These are phyloP conservation scores for Solanum paucissectum DNA, from an alignment of 257 asterid genomes.

Conservation along the genomic window DNA sequence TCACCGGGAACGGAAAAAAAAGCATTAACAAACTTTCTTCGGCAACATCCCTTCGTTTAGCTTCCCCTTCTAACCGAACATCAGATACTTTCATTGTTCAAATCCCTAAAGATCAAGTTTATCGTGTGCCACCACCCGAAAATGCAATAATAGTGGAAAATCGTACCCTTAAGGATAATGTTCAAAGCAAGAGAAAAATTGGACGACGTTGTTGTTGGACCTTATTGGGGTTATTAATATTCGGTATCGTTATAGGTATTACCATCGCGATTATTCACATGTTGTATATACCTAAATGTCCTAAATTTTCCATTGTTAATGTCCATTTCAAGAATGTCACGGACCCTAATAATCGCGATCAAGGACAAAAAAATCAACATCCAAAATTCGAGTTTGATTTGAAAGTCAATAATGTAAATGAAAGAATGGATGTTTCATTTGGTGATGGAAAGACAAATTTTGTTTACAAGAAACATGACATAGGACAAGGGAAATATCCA, in stretches of 20 bases:
- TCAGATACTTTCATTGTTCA: constrained; percentile 47
- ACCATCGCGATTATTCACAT: background rate
- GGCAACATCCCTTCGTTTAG: background rate
- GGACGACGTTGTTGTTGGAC: constrained; percentile 9
- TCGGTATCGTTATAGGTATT: constrained; percentile 2
- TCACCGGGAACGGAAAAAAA: background rate
- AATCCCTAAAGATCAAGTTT: constrained; percentile 62
- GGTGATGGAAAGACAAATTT: constrained; percentile 13
- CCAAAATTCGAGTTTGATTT: constrained; percentile 21
- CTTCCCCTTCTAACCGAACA: background rate
- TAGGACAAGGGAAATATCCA: constrained; percentile 31
- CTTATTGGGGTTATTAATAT: constrained; percentile 1
- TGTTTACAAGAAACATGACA: constrained; percentile 10
- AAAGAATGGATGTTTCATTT: constrained; percentile 21
- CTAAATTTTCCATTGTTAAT: constrained; percentile 22
- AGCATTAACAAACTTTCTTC: background rate
- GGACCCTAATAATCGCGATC: background rate
- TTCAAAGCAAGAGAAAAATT: background rate
- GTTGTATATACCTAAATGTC: constrained; percentile 34
- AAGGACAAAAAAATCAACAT: background rate
- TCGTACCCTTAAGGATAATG: background rate
- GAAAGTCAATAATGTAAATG: constrained; percentile 17
- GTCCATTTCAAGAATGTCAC: constrained; percentile 13
- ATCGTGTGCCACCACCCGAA: constrained; percentile 59
- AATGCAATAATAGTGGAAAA: constrained; percentile 44